Percentiles rank a stretch among this genome's conserved stretches.
These are phyloP conservation scores for Solanum virginianum DNA, from an alignment of 257 asterid species.

Conservation along the genomic window DNA sequence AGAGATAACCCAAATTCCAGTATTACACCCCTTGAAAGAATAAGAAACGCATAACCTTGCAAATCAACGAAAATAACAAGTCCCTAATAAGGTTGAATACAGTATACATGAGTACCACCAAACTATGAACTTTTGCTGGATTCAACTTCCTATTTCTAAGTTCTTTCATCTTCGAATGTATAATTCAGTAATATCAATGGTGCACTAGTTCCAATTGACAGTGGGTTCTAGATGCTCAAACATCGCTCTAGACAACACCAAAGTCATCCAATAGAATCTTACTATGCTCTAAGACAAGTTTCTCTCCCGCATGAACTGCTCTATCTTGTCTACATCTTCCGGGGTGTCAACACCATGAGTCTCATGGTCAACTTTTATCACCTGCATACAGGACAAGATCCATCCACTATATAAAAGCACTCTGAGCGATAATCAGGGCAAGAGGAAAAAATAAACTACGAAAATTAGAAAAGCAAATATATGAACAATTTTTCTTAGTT, in stretches of 20 bases:
- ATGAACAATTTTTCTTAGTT: neutral
- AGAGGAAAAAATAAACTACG: neutral
- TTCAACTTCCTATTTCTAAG: neutral
- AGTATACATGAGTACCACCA: neutral
- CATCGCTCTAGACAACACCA: neutral
- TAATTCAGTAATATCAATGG: neutral
- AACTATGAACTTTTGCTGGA: neutral
- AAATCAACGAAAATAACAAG: neutral
- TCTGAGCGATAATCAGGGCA: neutral
- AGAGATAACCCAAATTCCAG: neutral
- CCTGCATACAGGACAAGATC: constrained; percentile 14
- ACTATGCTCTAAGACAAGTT: constrained; percentile 29
- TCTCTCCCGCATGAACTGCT: constrained; percentile 40
- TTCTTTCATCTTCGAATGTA: neutral
- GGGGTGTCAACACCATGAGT: constrained; percentile 67
- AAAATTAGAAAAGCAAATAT: neutral
- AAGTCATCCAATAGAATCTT: neutral
- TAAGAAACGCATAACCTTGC: neutral
- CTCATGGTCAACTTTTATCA: constrained; percentile 65
- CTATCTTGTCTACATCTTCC: constrained; percentile 54
- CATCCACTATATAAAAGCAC: neutral
- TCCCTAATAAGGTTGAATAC: neutral
- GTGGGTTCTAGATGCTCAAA: neutral
- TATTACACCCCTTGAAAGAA: neutral
- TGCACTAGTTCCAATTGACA: neutral